phyloP scores from a whole-genome alignment of 2,329 filamentous ascomycete species.

The Pseudogymnoascus sp. region DNA sequence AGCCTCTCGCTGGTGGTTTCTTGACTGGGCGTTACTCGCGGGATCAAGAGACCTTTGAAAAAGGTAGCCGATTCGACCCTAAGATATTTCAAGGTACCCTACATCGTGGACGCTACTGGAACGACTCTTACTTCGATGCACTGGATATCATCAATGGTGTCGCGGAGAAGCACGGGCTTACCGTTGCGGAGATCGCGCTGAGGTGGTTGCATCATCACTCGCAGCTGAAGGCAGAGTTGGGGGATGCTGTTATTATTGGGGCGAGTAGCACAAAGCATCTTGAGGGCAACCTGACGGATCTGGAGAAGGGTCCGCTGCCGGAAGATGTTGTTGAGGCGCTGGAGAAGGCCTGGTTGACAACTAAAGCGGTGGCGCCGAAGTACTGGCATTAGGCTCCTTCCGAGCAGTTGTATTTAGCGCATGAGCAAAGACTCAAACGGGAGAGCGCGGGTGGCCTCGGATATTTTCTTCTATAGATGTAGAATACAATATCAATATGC shows the following conservation, averaged over 20 bases:
- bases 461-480: neutral
- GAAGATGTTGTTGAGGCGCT: neutral
- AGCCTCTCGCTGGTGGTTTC: conserved; percentile 46
- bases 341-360: conserved; percentile 52
- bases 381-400: conserved; percentile 36
- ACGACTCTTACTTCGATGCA: conserved; percentile 55
- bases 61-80: conserved; percentile 29
- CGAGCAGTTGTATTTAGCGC: neutral
- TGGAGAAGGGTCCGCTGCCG: neutral
- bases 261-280: conserved; percentile 51
- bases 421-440: conserved; percentile 6
- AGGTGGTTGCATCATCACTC: conserved; percentile 70
- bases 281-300: conserved; percentile 41
- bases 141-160: conserved; percentile 60
- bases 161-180: conserved; percentile 58
- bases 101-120: conserved; percentile 53
- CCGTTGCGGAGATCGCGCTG: conserved; percentile 64
- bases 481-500: neutral
- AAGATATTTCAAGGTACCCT: conserved; percentile 39
- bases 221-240: conserved; percentile 41
- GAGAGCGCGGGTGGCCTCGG: neutral
- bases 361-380: conserved; percentile 63
- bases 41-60: conserved; percentile 30
- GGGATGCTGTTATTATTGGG: conserved; percentile 54
- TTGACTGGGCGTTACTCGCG: conserved; percentile 19